These are phyloP conservation scores for Pseudogymnoascus sp. DNA, from an alignment of 2,329 filamentous ascomycete genomes.

Conservation along the genomic window DNA sequence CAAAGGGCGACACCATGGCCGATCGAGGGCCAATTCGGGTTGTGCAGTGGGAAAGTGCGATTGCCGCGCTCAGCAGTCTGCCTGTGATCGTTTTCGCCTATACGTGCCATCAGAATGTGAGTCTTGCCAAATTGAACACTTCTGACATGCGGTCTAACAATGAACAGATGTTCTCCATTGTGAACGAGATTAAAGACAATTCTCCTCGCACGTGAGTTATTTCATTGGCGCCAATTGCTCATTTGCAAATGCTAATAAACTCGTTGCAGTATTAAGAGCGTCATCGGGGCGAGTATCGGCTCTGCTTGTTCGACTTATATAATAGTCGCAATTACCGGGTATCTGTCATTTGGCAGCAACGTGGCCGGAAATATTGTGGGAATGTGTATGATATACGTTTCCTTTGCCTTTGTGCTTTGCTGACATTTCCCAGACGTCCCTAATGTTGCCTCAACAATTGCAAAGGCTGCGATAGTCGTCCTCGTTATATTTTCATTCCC, in stretches of 20 bases:
- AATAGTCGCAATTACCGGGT: slow-evolving; percentile 88
- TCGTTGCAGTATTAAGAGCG: slow-evolving; percentile 58
- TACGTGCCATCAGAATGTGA: slow-evolving; percentile 94
- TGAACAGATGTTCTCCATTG: slow-evolving; percentile 88
- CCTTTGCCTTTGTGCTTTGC: neutral
- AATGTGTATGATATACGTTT: slow-evolving; percentile 59
- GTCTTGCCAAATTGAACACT: slow-evolving; percentile 23
- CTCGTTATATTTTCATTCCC: slow-evolving; percentile 96
- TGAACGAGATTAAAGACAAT: slow-evolving; percentile 89
- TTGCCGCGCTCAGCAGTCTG: slow-evolving; percentile 75
- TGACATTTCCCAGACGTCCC: slow-evolving; percentile 31
- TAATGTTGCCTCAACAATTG: slow-evolving; percentile 79
- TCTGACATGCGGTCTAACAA: slow-evolving; percentile 24
- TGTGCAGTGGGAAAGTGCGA: slow-evolving; percentile 70
- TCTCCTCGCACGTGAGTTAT: slow-evolving; percentile 48
- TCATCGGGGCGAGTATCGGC: slow-evolving; percentile 79
- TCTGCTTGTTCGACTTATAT: slow-evolving; percentile 82
- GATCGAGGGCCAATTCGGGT: slow-evolving; percentile 69
- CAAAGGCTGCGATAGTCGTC: slow-evolving; percentile 88
- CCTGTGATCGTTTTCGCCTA: slow-evolving; percentile 99
- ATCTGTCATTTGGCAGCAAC: slow-evolving; percentile 87
- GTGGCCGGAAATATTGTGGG: slow-evolving; percentile 89
- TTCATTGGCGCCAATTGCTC: neutral
- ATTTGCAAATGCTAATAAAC: slow-evolving; percentile 1
- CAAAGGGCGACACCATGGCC: slow-evolving; percentile 65